Percentiles rank a stretch among this genome's conserved stretches.
These are phyloP conservation scores for Artemisia argyi DNA, from an alignment of 129 eudicot species.

Conservation along the genomic window DNA sequence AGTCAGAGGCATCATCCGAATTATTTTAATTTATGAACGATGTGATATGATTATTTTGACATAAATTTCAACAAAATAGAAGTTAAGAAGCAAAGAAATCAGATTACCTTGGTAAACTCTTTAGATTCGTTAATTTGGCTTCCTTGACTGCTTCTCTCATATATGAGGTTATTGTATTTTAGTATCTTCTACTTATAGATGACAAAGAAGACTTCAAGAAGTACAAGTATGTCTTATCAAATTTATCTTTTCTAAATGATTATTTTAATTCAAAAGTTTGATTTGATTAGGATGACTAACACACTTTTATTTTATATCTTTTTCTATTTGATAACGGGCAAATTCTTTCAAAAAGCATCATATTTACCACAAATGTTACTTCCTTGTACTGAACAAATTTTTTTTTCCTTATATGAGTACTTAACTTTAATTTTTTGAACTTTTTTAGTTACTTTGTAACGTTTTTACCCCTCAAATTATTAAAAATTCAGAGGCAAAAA, in stretches of 20 bases:
- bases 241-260: not conserved
- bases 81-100: conserved; percentile 11
- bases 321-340: too few relatives aligned
- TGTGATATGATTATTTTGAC: too few relatives aligned
- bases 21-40: not conserved
- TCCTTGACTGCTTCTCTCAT: conserved; percentile 3
- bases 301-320: not conserved
- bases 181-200: conserved; percentile 26
- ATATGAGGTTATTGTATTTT: not conserved
- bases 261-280: not conserved
- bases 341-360: too few relatives aligned
- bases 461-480: too few relatives aligned
- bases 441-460: too few relatives aligned
- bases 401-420: too few relatives aligned
- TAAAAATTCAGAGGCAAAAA: too few relatives aligned
- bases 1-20: not conserved
- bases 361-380: too few relatives aligned
- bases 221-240: conserved; percentile 17
- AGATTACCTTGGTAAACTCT: conserved; percentile 19
- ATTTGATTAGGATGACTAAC: conserved; percentile 2
- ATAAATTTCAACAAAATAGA: not conserved
- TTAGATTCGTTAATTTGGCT: conserved; percentile 12
- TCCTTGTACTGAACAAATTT: too few relatives aligned
- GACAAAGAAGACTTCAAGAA: conserved; percentile 27
- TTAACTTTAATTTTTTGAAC: too few relatives aligned